These are phyloP conservation scores for Spizellomyces sp. DNA, from an alignment of 192 early-diverging fungal genomes.

Conservation along the genomic window DNA sequence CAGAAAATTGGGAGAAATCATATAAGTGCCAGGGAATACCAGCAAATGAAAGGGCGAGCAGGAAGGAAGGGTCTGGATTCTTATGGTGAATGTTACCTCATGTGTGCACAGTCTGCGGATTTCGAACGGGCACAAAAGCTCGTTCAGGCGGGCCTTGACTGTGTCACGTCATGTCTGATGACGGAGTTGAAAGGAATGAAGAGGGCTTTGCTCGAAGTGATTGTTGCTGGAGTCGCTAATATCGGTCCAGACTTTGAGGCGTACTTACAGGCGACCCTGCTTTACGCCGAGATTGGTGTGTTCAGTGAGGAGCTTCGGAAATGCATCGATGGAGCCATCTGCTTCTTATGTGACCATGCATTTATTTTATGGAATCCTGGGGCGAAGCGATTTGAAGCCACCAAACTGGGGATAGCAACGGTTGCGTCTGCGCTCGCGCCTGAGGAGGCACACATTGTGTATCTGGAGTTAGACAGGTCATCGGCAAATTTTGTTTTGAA, in stretches of 20 bases:
- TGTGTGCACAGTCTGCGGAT: constrained; percentile 25
- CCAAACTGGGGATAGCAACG: constrained; percentile 33
- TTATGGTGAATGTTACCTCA: constrained; percentile 37
- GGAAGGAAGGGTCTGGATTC: constrained; percentile 46
- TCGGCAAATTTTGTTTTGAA: constrained; percentile 33
- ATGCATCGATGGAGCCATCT: background rate
- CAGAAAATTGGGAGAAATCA: constrained; percentile 29
- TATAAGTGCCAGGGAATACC: constrained; percentile 25
- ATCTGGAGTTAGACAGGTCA: constrained; percentile 33
- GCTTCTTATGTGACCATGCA: background rate
- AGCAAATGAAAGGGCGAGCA: constrained; percentile 48
- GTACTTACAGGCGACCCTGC: constrained; percentile 7
- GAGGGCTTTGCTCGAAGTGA: constrained; percentile 42
- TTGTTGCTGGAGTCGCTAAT: constrained; percentile 35
- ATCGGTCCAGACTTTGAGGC: constrained; percentile 18
- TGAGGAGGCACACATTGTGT: constrained; percentile 41
- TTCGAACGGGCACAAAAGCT: constrained; percentile 18
- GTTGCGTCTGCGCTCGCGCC: constrained; percentile 39
- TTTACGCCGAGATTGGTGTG: constrained; percentile 13
- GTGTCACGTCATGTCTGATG: constrained; percentile 39
- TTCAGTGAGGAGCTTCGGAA: background rate
- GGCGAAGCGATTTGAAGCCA: constrained; percentile 22
- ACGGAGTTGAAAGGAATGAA: constrained; percentile 47
- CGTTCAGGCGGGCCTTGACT: constrained; percentile 26
- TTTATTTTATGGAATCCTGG: background rate